phyloP scores from a whole-genome alignment of 176 grass and related monocot species.

The Melocanna baccifera region DNA sequence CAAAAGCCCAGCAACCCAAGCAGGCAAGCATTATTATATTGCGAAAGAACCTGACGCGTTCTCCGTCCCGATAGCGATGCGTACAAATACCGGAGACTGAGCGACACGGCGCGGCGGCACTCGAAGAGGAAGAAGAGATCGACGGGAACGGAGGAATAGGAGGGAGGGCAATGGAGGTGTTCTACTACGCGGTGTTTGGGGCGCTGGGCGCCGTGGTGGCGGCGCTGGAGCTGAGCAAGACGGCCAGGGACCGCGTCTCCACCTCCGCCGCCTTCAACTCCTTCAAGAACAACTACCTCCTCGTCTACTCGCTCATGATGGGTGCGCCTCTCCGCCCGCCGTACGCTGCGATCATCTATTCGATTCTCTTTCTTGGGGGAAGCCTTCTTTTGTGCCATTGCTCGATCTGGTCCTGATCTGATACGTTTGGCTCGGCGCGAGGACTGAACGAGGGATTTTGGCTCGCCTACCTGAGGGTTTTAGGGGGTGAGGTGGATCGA shows the following conservation, averaged over 20 bases:
- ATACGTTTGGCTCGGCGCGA: neutral
- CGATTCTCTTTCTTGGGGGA: neutral
- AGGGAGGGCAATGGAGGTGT: constrained; percentile 41
- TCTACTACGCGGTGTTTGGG: constrained; percentile 62
- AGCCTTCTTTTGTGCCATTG: neutral
- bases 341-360: neutral
- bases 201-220: constrained; percentile 31
- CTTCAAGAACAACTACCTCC: constrained; percentile 64
- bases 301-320: constrained; percentile 69
- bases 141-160: no score
- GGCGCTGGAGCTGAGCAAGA: constrained; percentile 53
- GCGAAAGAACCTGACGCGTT: no score
- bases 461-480: neutral
- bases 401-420: neutral
- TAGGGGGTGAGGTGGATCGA: neutral
- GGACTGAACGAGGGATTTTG: neutral
- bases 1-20: no score
- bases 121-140: neutral
- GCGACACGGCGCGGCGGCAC: neutral
- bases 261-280: constrained; percentile 56
- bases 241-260: constrained; percentile 48
- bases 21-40: no score
- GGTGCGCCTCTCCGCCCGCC: constrained; percentile 14
- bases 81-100: neutral
- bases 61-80: neutral